Evolutionary conservation across 2,329 filamentous ascomycete genomes (phyloP).

Genomic region (Mollisia scopiformis): DNA sequence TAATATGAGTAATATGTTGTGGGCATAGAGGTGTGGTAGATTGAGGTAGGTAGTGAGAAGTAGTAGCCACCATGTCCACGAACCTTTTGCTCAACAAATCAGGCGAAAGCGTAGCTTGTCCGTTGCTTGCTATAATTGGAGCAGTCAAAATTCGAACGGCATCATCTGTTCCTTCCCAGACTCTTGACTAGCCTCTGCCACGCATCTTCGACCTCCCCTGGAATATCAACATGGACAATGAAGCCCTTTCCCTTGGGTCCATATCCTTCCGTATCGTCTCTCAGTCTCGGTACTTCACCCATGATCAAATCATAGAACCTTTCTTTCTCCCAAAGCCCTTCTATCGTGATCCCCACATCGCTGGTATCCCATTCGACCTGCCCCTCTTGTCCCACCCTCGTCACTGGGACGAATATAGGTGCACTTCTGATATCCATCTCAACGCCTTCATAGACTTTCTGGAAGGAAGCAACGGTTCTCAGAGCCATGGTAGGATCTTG

Average conservation of each 20-base stretch:
- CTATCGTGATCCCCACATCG: constrained; percentile 7
- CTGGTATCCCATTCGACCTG: constrained; percentile 8
- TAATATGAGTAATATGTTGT: too few species aligned
- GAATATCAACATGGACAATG: constrained; percentile 47
- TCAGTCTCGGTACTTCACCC: constrained; percentile 47
- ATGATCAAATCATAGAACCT: constrained; percentile 46
- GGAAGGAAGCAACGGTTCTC: constrained; percentile 45
- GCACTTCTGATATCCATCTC: constrained; percentile 28
- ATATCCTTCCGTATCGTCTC: constrained; percentile 46
- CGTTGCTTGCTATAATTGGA: too few species aligned
- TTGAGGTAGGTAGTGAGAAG: too few species aligned
- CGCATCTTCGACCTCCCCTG: constrained; percentile 20
- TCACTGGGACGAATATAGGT: constrained; percentile 37
- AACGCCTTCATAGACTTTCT: constrained; percentile 39
- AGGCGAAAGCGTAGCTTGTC: too few species aligned
- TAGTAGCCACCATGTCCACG: too few species aligned
- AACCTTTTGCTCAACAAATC: too few species aligned
- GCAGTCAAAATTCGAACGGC: too few species aligned
- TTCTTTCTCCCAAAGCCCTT: constrained; percentile 40
- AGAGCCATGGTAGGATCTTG: constrained; percentile 51
- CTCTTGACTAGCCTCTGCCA: constrained; percentile 6
- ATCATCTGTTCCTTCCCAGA: constrained; percentile 5
- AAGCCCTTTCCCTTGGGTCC: constrained; percentile 47
- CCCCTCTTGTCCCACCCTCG: neutral
- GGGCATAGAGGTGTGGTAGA: too few species aligned